These are phyloP conservation scores for Saturnispora besseyi DNA, from an alignment of 805 yeast species.

Conservation along the genomic window DNA sequence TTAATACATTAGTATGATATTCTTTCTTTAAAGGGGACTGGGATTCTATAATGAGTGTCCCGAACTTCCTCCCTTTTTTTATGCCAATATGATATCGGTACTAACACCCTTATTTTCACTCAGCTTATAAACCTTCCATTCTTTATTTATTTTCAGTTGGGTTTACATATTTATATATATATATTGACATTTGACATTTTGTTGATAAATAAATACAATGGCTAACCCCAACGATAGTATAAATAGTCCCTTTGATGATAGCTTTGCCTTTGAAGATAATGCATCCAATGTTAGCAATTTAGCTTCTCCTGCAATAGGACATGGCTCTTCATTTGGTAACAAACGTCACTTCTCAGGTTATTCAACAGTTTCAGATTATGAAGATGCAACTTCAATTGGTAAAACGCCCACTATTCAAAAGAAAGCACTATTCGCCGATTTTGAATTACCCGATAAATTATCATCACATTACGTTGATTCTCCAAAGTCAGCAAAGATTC, in stretches of 20 bases:
- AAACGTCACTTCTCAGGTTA: conserved; percentile 16
- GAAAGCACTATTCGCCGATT: conserved; percentile 13
- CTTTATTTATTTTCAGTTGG: not conserved
- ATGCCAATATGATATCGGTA: not conserved
- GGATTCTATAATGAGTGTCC: not conserved
- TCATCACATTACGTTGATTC: not conserved
- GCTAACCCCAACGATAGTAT: conserved; percentile 4
- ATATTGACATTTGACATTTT: not conserved
- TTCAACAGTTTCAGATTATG: conserved; percentile 12
- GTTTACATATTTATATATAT: not conserved
- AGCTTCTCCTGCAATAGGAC: conserved; percentile 13
- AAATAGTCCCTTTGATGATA: conserved; percentile 18
- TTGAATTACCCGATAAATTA: conserved; percentile 6
- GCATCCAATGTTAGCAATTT: conserved; percentile 6
- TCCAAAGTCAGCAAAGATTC: not conserved
- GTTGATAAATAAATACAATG: not conserved
- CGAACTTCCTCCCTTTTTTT: not conserved
- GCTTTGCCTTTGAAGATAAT: conserved; percentile 10
- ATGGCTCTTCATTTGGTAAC: conserved; percentile 7
- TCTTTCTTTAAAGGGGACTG: not conserved
- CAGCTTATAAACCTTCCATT: not conserved
- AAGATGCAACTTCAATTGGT: conserved; percentile 16
- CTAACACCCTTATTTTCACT: not conserved
- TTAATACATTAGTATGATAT: not conserved
- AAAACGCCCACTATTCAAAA: conserved; percentile 21